These are phyloP conservation scores for Allium cepa DNA, from an alignment of 106 monocot species.

Conservation along the genomic window DNA sequence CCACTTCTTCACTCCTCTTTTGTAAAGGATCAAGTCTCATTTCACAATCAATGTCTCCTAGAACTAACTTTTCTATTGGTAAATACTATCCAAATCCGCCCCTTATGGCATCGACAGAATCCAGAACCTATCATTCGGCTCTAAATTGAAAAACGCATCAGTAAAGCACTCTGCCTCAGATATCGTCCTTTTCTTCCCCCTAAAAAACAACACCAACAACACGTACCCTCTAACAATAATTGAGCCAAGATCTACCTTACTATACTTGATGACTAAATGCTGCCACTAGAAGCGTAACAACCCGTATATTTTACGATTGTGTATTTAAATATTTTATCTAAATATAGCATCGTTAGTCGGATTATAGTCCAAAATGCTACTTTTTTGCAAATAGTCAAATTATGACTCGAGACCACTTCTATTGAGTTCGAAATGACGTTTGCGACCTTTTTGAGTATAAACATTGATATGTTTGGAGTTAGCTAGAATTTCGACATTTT, in stretches of 20 bases:
- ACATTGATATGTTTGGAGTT: too few species aligned
- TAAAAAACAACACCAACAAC: constrained; percentile 73
- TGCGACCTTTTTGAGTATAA: too few species aligned
- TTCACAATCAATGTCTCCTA: constrained; percentile 45
- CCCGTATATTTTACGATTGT: too few species aligned
- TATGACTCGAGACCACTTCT: too few species aligned
- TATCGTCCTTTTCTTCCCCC: constrained; percentile 32
- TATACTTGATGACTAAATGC: constrained; percentile 54
- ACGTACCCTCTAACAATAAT: constrained; percentile 45
- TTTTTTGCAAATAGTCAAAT: too few species aligned
- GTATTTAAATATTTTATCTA: too few species aligned
- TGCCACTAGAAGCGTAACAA: constrained; percentile 80
- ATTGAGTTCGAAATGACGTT: too few species aligned
- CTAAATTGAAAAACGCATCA: constrained; percentile 46
- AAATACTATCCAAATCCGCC: not conserved
- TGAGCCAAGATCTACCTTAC: constrained; percentile 22
- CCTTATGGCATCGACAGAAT: constrained; percentile 43
- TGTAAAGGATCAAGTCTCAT: constrained; percentile 32
- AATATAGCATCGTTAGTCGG: too few species aligned
- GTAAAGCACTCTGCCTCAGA: constrained; percentile 53
- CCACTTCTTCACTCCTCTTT: constrained; percentile 13
- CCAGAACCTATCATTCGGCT: constrained; percentile 63
- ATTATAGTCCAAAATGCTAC: too few species aligned
- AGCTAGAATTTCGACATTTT: constrained; percentile 41
- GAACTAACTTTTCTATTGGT: constrained; percentile 40